Evolutionary conservation across 768 basidiomycete species (phyloP).

Genomic region (Mycena pura): DNA sequence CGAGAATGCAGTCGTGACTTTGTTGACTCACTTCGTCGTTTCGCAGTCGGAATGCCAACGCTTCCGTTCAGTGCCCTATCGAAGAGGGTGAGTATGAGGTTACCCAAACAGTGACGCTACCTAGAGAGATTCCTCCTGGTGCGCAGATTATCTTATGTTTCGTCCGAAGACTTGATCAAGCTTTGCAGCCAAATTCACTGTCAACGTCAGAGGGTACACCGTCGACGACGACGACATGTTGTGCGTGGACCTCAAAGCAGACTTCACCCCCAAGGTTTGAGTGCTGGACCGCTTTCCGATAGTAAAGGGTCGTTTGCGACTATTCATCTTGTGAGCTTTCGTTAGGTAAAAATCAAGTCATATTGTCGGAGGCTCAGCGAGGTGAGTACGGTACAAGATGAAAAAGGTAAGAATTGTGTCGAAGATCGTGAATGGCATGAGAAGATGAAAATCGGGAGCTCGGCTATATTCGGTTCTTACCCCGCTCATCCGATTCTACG

Average conservation of each 20-base stretch:
- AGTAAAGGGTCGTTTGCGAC: too few species aligned
- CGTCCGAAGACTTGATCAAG: constrained; percentile 10
- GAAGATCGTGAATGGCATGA: too few species aligned
- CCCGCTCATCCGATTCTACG: too few species aligned
- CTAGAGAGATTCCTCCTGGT: constrained; percentile 90
- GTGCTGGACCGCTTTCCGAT: too few species aligned
- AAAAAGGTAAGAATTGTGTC: too few species aligned
- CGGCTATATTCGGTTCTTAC: too few species aligned
- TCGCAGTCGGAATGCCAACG: constrained; percentile 59
- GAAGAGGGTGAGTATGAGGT: constrained; percentile 73
- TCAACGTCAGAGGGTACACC: constrained; percentile 74
- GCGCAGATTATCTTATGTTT: constrained; percentile 22
- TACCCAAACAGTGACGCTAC: constrained; percentile 83
- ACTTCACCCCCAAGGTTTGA: too few species aligned
- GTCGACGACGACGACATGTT: constrained; percentile 74
- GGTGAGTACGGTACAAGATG: too few species aligned
- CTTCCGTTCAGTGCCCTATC: constrained; percentile 87
- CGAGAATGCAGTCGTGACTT: neutral
- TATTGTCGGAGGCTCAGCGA: too few species aligned
- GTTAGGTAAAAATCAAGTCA: too few species aligned
- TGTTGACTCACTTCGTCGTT: neutral
- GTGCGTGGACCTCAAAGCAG: constrained; percentile 79
- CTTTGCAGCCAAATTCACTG: constrained; percentile 77
- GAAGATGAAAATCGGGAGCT: too few species aligned
- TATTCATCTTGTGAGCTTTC: too few species aligned